A percentile compares a stretch with the other conserved stretches of the same genome.
Evolutionary conservation across 768 basidiomycete species (phyloP).

Genomic region (Rhodotorula taiwanensis): DNA sequence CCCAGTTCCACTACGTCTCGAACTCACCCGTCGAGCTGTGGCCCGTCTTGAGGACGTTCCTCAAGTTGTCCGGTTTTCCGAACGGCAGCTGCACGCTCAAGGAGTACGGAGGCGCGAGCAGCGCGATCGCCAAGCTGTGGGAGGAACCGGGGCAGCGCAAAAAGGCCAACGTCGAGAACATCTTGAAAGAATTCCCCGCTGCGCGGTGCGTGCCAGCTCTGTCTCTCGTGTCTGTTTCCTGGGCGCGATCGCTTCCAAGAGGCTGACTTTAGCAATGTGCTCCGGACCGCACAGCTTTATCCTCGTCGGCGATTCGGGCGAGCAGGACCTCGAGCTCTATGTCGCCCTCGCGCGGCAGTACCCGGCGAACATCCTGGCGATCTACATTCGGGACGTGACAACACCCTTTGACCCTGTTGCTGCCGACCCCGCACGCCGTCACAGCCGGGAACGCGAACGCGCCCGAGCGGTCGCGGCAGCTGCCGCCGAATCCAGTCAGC

Average conservation of each 20-base stretch:
- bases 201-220: slow-evolving; percentile 37
- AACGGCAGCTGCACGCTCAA: slow-evolving; percentile 52
- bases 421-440: neutral
- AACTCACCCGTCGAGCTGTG: slow-evolving; percentile 75
- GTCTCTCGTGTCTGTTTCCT: slow-evolving; percentile 40
- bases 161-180: slow-evolving; percentile 63
- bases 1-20: slow-evolving; percentile 81
- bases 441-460: too few species aligned
- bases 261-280: too few species aligned
- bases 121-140: slow-evolving; percentile 73
- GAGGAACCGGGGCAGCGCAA: slow-evolving; percentile 74
- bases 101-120: slow-evolving; percentile 70
- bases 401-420: slow-evolving; percentile 33
- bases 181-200: slow-evolving; percentile 27
- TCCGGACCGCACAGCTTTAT: slow-evolving; percentile 52
- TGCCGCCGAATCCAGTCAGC: neutral
- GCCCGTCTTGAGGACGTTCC: slow-evolving; percentile 68
- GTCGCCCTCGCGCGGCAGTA: slow-evolving; percentile 63
- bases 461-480: too few species aligned
- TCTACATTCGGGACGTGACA: slow-evolving; percentile 75
- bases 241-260: too few species aligned
- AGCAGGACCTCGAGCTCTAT: slow-evolving; percentile 92
- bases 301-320: slow-evolving; percentile 84
- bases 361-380: slow-evolving; percentile 59
- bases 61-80: slow-evolving; percentile 63